These are phyloP conservation scores for Serendipita vermifera DNA, from an alignment of 768 basidiomycete species.

Conservation along the genomic window DNA sequence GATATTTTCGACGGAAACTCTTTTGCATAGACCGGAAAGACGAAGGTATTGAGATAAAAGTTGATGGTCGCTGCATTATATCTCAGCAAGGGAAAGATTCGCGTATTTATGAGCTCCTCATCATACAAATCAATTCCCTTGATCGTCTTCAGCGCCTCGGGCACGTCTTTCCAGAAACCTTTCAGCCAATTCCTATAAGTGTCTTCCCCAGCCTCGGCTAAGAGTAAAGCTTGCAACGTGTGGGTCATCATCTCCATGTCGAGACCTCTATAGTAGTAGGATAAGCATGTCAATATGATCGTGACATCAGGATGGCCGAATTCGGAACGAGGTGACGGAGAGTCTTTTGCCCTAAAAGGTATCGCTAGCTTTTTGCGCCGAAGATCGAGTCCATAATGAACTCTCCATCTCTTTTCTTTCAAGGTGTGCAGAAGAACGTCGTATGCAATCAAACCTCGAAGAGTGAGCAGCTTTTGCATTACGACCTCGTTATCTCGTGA, in stretches of 20 bases:
- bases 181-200: constrained; percentile 33
- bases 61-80: constrained; percentile 31
- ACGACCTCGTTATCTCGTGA: neutral
- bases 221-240: constrained; percentile 29
- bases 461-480: constrained; percentile 25
- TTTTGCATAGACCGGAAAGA: constrained; percentile 40
- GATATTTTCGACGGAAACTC: constrained; percentile 36
- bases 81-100: constrained; percentile 26
- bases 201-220: constrained; percentile 28
- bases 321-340: constrained; percentile 34
- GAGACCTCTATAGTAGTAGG: constrained; percentile 39
- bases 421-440: constrained; percentile 32
- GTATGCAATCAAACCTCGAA: constrained; percentile 33
- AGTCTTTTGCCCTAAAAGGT: constrained; percentile 40
- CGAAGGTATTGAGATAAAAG: constrained; percentile 35
- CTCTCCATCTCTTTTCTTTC: constrained; percentile 33
- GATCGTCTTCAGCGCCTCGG: constrained; percentile 22
- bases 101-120: constrained; percentile 19
- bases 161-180: constrained; percentile 17
- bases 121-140: constrained; percentile 35
- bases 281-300: constrained; percentile 33
- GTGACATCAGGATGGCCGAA: constrained; percentile 43
- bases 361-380: constrained; percentile 36
- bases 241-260: constrained; percentile 26
- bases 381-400: constrained; percentile 38